These are phyloP conservation scores for Cyclaneusma minus DNA, from an alignment of 2,329 filamentous ascomycete genomes.

Conservation along the genomic window DNA sequence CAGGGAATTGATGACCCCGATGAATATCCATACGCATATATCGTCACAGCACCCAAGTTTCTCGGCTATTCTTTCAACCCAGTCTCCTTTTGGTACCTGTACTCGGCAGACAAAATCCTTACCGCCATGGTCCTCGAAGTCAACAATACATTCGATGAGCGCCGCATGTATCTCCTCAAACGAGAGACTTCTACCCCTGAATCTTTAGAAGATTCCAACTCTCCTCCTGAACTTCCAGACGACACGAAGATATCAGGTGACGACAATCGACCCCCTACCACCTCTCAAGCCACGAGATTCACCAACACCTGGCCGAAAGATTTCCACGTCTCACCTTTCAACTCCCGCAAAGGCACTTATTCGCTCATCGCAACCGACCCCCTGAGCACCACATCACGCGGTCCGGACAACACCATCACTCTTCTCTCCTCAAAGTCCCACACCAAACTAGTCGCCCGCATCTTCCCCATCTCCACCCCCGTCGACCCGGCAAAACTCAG, in stretches of 20 bases:
- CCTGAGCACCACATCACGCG: constrained; percentile 23
- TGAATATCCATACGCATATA: constrained; percentile 50
- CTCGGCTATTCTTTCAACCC: constrained; percentile 61
- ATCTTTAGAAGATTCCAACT: constrained; percentile 8
- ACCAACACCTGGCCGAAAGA: constrained; percentile 48
- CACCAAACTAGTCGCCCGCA: constrained; percentile 43
- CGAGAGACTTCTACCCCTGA: constrained; percentile 18
- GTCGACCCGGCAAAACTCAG: constrained; percentile 33
- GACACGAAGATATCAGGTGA: constrained; percentile 1
- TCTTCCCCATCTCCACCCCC: constrained; percentile 35
- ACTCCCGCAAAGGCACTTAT: constrained; percentile 40
- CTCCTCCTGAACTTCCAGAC: constrained; percentile 8
- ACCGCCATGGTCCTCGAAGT: constrained; percentile 56
- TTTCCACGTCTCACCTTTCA: constrained; percentile 67
- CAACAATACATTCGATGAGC: constrained; percentile 63
- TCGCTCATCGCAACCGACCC: constrained; percentile 33
- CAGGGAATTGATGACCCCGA: constrained; percentile 38
- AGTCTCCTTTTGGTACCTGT: constrained; percentile 68
- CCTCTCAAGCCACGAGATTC: constrained; percentile 21
- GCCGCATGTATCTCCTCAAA: constrained; percentile 47
- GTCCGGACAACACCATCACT: constrained; percentile 39
- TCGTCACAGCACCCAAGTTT: constrained; percentile 55
- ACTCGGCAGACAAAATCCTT: constrained; percentile 39
- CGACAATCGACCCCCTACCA: no score
- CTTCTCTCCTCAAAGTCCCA: constrained; percentile 41